Evolutionary conservation across 352 stramenopile species (phyloP), one percentile per base, ranked within the genome.

Genomic region (Globisporangium sylvaticum): DNA sequence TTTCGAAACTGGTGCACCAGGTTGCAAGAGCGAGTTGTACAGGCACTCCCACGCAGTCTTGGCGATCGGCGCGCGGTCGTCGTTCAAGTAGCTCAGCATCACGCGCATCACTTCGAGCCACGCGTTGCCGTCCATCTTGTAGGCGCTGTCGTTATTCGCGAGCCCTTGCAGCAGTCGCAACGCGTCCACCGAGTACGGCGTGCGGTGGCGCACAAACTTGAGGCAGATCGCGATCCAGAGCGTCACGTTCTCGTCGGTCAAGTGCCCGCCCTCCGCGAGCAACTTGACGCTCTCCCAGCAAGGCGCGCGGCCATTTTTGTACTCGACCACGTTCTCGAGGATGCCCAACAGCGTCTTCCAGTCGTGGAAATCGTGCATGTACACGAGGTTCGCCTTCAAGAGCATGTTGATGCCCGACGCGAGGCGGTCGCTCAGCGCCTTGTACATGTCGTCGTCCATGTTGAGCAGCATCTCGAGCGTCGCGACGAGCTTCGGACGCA

Each of bases 21-120:
- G 86, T 7, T 92, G 72, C 63, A 96, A 50, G 25, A 96, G 72
- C 34, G 84, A 94, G 52, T 90, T 91, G 69, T 92, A 88, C 25
- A 96, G 66, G 62, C 88, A 93, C 64, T 94, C 86, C 86, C 86
- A 96, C 25, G 88, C 80, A 0, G 85, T 92, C 73, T 92, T 93
- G 44, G 86, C 81, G 32, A 96, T 84, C 14, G 82, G 78, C 10
- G 79, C 70, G 34, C 88, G 86, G 65, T 92, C 88, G 48, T 96
- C 88, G 50, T 89, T 83, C 39, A 96, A 32, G 63, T 94, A 96
- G 34, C 77, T 83, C 0, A 96, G 80, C 83, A 96, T 94, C 62
- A 94, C 84, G 5, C 79, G 86, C 86, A 96, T 93, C 14, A 96
- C 77, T 66, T 94, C 80, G 53, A 96, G 74, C 88, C 88, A 96